Conservation (phyloP, 2,329 filamentous ascomycete species). For the Apiospora hydei region DNA sequence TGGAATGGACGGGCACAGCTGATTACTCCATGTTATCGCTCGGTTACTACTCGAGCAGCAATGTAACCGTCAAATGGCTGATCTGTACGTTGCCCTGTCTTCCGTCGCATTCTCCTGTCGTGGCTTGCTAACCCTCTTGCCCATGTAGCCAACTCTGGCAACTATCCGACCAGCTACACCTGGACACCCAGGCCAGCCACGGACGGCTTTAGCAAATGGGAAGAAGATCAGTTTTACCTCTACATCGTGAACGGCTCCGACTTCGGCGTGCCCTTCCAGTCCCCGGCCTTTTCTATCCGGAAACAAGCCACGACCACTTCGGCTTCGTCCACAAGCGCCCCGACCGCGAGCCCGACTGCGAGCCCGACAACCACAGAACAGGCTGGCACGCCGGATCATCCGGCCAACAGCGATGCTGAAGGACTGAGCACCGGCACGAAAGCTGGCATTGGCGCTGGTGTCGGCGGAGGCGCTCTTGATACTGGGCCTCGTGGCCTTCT, state of each 20-base stretch:
- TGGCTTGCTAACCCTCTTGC: background rate
- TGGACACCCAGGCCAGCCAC: slow-evolving; percentile 9
- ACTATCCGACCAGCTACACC: slow-evolving; percentile 23
- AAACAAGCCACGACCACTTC: background rate
- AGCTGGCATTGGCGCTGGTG: slow-evolving; percentile 46
- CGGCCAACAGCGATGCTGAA: background rate
- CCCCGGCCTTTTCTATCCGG: slow-evolving; percentile 6
- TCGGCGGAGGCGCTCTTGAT: slow-evolving; percentile 35
- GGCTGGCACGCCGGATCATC: background rate
- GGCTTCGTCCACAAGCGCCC: background rate
- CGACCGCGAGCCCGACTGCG: background rate
- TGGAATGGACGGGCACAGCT: slow-evolving; percentile 20
- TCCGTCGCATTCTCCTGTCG: no score
- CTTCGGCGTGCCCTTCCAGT: slow-evolving; percentile 17
- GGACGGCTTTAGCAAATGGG: slow-evolving; percentile 4
- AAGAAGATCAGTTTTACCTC: background rate
- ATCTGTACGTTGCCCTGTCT: background rate
- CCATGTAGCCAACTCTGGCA: slow-evolving; percentile 9
- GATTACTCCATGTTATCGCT: slow-evolving; percentile 6
- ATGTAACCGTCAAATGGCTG: slow-evolving; percentile 10
- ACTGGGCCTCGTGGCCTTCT: slow-evolving; percentile 36
- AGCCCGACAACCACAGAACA: background rate
- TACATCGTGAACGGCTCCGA: slow-evolving; percentile 21
- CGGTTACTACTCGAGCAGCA: slow-evolving; percentile 9
- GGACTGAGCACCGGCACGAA: slow-evolving; percentile 42